Conservation (phyloP, 306 rosid genomes). For the Gleditsia sinensis region DNA sequence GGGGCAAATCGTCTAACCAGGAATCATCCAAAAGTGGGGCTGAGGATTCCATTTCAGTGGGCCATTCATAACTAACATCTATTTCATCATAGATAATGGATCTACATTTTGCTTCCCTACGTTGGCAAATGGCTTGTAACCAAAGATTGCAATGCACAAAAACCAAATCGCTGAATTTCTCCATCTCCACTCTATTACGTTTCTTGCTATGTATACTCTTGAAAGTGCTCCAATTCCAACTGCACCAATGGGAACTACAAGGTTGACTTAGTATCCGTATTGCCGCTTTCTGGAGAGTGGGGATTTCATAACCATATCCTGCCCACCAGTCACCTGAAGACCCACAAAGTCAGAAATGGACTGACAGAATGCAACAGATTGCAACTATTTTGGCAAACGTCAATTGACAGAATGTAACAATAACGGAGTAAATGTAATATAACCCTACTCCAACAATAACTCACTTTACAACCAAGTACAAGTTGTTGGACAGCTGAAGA, state of each 20-base stretch:
- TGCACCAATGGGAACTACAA: constrained; percentile 69
- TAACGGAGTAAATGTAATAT: constrained; percentile 8
- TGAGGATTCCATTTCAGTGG: constrained; percentile 55
- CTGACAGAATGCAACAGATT: too few species aligned
- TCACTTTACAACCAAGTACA: neutral
- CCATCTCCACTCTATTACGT: constrained; percentile 45
- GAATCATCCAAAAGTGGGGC: constrained; percentile 65
- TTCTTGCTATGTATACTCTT: constrained; percentile 53
- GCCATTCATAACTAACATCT: constrained; percentile 71
- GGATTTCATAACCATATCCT: constrained; percentile 72
- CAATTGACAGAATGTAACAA: neutral
- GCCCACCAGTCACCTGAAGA: constrained; percentile 79
- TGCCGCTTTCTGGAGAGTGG: constrained; percentile 66
- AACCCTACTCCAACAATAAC: neutral
- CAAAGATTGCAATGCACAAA: constrained; percentile 77
- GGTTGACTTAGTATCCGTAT: constrained; percentile 70
- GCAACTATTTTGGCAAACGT: neutral
- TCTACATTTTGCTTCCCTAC: constrained; percentile 46
- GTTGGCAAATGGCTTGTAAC: constrained; percentile 49
- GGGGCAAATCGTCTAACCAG: constrained; percentile 59
- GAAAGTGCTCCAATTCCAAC: constrained; percentile 69
- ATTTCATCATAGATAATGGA: constrained; percentile 58
- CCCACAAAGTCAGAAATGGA: too few species aligned
- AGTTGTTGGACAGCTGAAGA: neutral
- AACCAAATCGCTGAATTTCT: constrained; percentile 58